A percentile compares a stretch with the other conserved stretches of the same genome.
Evolutionary conservation across 2,329 filamentous ascomycete genomes (phyloP).

Genomic region (Dactylonectria macrodidyma): DNA sequence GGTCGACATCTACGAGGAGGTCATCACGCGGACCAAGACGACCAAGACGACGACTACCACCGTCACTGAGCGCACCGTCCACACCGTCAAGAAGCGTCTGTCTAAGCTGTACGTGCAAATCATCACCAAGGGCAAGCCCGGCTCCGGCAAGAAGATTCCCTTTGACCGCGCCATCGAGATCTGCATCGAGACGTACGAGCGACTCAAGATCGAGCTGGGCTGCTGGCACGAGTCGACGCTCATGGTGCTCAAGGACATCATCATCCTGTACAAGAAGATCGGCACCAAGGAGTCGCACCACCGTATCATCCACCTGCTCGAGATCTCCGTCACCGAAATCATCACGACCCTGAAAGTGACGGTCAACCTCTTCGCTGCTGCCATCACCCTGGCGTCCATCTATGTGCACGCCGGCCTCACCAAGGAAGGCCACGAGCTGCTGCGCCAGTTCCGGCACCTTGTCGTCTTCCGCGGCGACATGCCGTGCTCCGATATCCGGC

Average conservation of each 20-base stretch:
- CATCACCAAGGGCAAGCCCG: constrained; percentile 55
- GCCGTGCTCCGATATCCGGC: constrained; percentile 56
- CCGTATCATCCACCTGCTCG: constrained; percentile 57
- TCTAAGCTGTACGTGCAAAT: constrained; percentile 61
- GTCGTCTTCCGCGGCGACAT: constrained; percentile 57
- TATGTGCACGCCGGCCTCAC: constrained; percentile 60
- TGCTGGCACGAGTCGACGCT: constrained; percentile 63
- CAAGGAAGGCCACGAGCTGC: constrained; percentile 57
- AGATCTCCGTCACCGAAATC: constrained; percentile 58
- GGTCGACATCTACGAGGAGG: constrained; percentile 61
- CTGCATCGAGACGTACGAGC: constrained; percentile 58
- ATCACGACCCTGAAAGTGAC: constrained; percentile 55
- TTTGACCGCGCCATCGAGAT: constrained; percentile 53
- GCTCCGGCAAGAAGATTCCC: constrained; percentile 51
- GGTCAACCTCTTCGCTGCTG: constrained; percentile 64
- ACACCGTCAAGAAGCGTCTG: constrained; percentile 64
- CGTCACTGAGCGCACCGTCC: constrained; percentile 52
- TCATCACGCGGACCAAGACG: constrained; percentile 55
- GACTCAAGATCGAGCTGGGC: constrained; percentile 60
- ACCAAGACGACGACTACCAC: constrained; percentile 53
- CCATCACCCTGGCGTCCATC: constrained; percentile 61
- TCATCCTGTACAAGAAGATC: constrained; percentile 58
- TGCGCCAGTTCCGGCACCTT: constrained; percentile 65
- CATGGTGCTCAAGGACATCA: constrained; percentile 58
- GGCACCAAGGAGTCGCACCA: constrained; percentile 55